phyloP scores from a whole-genome alignment of 495 filamentous ascomycete species.

The Tirmania nivea region DNA sequence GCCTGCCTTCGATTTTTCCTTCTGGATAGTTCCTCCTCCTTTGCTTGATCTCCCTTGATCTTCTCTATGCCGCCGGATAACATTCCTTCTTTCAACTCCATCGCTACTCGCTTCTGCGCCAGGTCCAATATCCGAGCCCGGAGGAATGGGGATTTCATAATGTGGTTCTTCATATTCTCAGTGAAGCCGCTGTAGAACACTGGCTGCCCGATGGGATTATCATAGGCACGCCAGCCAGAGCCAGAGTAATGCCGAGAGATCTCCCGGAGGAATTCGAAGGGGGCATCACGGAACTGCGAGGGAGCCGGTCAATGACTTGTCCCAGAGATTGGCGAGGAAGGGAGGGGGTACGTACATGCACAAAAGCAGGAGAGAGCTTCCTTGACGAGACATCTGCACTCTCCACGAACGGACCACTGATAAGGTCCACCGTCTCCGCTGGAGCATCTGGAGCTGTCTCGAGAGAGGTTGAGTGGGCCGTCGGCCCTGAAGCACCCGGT shows the following conservation, averaged over 20 bases:
- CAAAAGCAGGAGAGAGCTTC: background rate
- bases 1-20: conserved; percentile 35
- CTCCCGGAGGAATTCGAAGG: conserved; percentile 71
- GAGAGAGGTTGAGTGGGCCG: background rate
- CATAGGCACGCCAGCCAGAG: conserved; percentile 83
- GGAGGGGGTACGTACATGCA: background rate
- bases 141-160: conserved; percentile 54
- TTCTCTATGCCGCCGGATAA: conserved; percentile 25
- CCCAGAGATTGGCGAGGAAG: background rate
- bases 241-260: conserved; percentile 76
- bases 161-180: conserved; percentile 61
- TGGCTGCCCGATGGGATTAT: conserved; percentile 69
- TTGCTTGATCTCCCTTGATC: conserved; percentile 29
- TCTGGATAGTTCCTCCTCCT: conserved; percentile 36
- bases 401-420: background rate
- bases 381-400: background rate
- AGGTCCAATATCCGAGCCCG: conserved; percentile 53
- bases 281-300: conserved; percentile 31
- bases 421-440: conserved; percentile 15
- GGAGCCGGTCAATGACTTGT: conserved; percentile 4
- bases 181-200: conserved; percentile 84
- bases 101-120: conserved; percentile 44
- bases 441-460: conserved; percentile 1
- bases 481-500: background rate
- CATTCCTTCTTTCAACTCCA: conserved; percentile 57